Percentiles rank a stretch among this genome's conserved stretches.
Conservation (phyloP, 2,329 filamentous ascomycete genomes). For the Diplodia sapinea region DNA sequence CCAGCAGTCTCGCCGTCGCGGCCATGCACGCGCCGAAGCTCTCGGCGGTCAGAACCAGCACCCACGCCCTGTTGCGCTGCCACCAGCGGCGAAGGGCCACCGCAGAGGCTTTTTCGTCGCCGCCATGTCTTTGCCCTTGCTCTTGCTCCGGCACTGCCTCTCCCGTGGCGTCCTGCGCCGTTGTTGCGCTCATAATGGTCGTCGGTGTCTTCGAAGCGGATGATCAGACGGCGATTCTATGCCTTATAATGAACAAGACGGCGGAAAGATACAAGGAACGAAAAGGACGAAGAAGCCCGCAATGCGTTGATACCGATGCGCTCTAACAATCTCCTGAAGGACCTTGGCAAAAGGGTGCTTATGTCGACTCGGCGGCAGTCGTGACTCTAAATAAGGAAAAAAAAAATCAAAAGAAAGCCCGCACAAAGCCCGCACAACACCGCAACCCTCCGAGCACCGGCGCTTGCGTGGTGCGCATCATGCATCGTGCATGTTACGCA, state of each 20-base stretch:
- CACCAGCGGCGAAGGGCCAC: conserved; percentile 16
- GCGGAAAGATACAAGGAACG: background rate
- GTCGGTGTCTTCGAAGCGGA: background rate
- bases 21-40: conserved; percentile 29
- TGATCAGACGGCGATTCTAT: background rate
- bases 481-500: background rate
- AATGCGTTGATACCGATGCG: background rate
- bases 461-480: background rate
- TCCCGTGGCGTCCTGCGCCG: background rate
- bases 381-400: background rate
- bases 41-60: conserved; percentile 20
- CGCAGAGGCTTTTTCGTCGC: background rate
- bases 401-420: background rate
- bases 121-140: background rate
- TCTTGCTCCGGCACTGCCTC: background rate
- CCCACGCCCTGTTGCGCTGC: conserved; percentile 25
- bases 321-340: background rate
- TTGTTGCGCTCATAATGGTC: conserved; percentile 6
- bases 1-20: conserved; percentile 25
- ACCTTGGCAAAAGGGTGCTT: background rate
- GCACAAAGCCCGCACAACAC: conserved; percentile 8
- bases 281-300: background rate
- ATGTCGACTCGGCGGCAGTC: conserved; percentile 10
- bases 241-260: background rate
- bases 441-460: background rate